Percentiles rank a stretch among this genome's conserved stretches.
These are phyloP conservation scores for Pulveroboletus sp. DNA, from an alignment of 1,284 basidiomycete genomes.

Conservation along the genomic window DNA sequence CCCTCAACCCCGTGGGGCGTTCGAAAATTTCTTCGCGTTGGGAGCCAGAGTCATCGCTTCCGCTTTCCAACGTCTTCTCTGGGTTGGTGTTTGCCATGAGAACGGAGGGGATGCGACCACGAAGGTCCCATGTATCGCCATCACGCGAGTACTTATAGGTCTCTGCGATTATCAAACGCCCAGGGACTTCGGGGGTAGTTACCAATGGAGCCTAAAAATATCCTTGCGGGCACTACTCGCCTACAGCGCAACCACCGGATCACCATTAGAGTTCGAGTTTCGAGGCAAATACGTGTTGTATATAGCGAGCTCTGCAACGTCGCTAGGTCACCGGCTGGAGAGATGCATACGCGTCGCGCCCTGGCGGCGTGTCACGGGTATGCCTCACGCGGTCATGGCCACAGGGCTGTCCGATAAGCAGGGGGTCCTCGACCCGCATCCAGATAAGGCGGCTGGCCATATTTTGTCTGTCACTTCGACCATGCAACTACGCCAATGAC, in stretches of 20 bases:
- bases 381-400: too few species aligned
- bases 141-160: slow-evolving; percentile 19
- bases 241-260: not conserved
- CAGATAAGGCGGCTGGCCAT: too few species aligned
- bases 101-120: not conserved
- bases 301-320: too few species aligned
- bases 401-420: too few species aligned
- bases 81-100: slow-evolving; percentile 20
- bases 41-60: slow-evolving; percentile 28
- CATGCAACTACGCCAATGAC: too few species aligned
- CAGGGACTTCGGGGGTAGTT: too few species aligned
- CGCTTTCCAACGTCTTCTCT: slow-evolving; percentile 25
- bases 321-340: not conserved
- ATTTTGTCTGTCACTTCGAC: too few species aligned
- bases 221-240: not conserved
- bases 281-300: not conserved
- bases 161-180: slow-evolving; percentile 4
- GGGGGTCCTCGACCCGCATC: too few species aligned
- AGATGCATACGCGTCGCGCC: too few species aligned
- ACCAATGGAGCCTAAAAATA: slow-evolving; percentile 3
- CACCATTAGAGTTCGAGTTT: not conserved
- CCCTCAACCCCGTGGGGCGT: slow-evolving; percentile 34
- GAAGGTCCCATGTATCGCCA: not conserved
- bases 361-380: too few species aligned
- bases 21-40: slow-evolving; percentile 26